A percentile compares a stretch with the other conserved stretches of the same genome.
These are phyloP conservation scores for Pseudocercospora eumusae DNA, from an alignment of 2,329 filamentous ascomycete species.

Conservation along the genomic window DNA sequence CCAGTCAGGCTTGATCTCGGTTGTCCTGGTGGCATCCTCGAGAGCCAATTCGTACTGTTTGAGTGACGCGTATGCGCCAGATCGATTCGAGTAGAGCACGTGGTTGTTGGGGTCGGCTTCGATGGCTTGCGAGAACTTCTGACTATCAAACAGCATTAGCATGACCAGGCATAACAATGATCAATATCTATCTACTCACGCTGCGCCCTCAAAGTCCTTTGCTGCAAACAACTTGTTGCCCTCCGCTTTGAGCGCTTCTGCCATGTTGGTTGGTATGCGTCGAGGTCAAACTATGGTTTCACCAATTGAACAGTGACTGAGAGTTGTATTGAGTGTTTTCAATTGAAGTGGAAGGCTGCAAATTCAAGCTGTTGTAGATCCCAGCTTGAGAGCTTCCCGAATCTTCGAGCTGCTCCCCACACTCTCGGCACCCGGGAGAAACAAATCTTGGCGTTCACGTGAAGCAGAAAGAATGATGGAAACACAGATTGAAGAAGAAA, in stretches of 20 bases:
- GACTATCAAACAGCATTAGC: constrained; percentile 55
- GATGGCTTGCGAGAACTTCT: constrained; percentile 94
- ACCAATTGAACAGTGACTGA: neutral
- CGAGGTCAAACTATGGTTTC: neutral
- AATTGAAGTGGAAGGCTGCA: neutral
- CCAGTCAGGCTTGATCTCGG: constrained; percentile 95
- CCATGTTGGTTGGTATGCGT: constrained; percentile 14
- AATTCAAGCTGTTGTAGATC: neutral
- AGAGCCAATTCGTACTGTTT: constrained; percentile 83
- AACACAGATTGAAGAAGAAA: neutral
- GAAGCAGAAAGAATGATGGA: neutral
- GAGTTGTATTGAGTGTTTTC: neutral
- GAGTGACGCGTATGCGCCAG: constrained; percentile 82
- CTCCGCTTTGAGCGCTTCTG: constrained; percentile 73
- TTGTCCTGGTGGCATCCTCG: constrained; percentile 89
- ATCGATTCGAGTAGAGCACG: constrained; percentile 97
- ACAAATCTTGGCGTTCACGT: neutral
- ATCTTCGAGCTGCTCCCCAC: neutral
- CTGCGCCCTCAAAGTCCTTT: constrained; percentile 93
- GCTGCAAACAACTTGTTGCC: constrained; percentile 93
- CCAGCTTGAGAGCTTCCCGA: neutral
- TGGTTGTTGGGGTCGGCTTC: constrained; percentile 85
- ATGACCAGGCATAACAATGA: neutral
- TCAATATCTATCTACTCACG: constrained; percentile 80
- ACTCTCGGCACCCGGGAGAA: neutral